Evolutionary conservation across 1,284 basidiomycete species (phyloP), one percentile per base, ranked within the genome.

Genomic region (Athelia sp.): DNA sequence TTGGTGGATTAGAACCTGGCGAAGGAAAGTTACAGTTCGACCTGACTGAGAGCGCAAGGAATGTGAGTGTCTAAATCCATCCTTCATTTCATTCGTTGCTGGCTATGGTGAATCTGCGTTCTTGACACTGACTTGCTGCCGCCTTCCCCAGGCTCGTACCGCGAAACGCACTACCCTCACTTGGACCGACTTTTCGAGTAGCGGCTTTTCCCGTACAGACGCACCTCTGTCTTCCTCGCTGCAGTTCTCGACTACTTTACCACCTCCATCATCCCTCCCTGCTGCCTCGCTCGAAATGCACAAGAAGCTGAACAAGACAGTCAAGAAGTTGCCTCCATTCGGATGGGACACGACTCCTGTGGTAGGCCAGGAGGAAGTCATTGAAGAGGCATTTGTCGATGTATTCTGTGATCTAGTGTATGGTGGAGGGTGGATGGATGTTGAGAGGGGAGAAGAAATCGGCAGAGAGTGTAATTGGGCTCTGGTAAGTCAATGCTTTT

Each of bases 391-490:
- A 0, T 94, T 95, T 64, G 60, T 94, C 40, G 89, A 92, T 58
- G 87, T 89, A 23, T 95, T 92, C 68, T 89, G 86, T 58, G 92
- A 95, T 65, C 69, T 95, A 43, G 72, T 92, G 43, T 85, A 88
- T 54, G 88, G 90, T 23, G 82, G 83, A 19, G 86, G 84, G 0
- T 90, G 88, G 88, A 78, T 83, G 73, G 85, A 91, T 57, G 69
- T 80, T 22, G 88, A 90, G 55, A 69, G 84, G 52, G 75, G 72
- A 2, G 89, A 91, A 60, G 76, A 84, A 55, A 74, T 85, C 3
- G 90, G 92, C 62, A 75, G 87, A 56, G 90, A 93, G 58, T 89
- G 90, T 54, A 90, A 90, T 60, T 95, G 91, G 90, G 90, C 87
- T n/a, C 59, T 96, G 72, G 92, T 93, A 61, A 70, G 82, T 75